These are phyloP conservation scores for Tulasnella sp. DNA, from an alignment of 768 basidiomycete genomes.

Conservation along the genomic window DNA sequence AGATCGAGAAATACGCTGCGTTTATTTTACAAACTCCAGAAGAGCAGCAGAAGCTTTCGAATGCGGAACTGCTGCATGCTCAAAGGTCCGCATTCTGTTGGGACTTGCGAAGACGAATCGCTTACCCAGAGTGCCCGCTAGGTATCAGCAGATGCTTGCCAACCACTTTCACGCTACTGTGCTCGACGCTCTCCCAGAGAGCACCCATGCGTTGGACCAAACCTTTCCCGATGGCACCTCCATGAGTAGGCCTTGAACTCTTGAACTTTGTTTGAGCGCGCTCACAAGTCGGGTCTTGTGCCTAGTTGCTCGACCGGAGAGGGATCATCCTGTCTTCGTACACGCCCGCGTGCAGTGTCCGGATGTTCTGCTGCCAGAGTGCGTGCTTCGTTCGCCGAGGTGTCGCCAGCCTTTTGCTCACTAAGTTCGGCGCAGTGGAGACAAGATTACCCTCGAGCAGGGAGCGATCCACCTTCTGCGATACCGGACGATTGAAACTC, in stretches of 20 bases:
- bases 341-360: conserved; percentile 67
- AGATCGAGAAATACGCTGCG: conserved; percentile 88
- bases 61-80: conserved; percentile 77
- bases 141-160: conserved; percentile 72
- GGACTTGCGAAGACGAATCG: no score
- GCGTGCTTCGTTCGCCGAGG: conserved; percentile 25
- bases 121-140: conserved; percentile 33
- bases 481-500: conserved; percentile 69
- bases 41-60: conserved; percentile 72
- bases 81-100: conserved; percentile 46
- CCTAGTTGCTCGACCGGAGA: conserved; percentile 74
- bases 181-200: conserved; percentile 73
- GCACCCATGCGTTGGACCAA: conserved; percentile 74
- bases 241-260: conserved; percentile 36
- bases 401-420: not conserved
- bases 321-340: conserved; percentile 71
- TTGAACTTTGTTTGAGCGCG: not conserved
- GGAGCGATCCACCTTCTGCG: conserved; percentile 78
- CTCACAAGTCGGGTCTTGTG: conserved; percentile 26
- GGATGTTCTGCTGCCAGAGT: conserved; percentile 41
- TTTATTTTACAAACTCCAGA: conserved; percentile 67
- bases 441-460: conserved; percentile 65
- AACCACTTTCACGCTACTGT: conserved; percentile 76
- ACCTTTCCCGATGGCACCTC: conserved; percentile 68
- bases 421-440: conserved; percentile 48